These are phyloP conservation scores for Pleoardoris graminearum DNA, from an alignment of 2,329 filamentous ascomycete species.

Conservation along the genomic window DNA sequence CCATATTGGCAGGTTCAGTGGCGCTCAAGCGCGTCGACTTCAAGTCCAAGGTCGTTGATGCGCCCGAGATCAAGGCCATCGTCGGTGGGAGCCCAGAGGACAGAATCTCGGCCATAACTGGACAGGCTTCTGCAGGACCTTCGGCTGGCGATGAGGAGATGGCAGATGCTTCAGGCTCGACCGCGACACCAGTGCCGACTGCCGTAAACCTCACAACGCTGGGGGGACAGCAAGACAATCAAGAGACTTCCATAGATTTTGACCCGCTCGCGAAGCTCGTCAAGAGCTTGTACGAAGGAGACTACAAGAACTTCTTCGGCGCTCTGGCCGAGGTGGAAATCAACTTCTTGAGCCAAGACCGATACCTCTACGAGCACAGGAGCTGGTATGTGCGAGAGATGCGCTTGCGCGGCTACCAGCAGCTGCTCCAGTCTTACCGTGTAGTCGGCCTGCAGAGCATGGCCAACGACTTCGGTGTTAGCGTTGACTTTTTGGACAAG, in stretches of 20 bases:
- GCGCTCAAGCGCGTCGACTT: slow-evolving; percentile 97
- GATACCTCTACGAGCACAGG: slow-evolving; percentile 93
- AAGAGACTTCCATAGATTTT: slow-evolving; percentile 85
- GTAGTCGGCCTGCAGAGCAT: slow-evolving; percentile 97
- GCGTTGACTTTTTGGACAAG: slow-evolving; percentile 94
- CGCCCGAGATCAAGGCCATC: slow-evolving; percentile 96
- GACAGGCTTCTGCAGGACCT: slow-evolving; percentile 78
- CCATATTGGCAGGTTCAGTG: slow-evolving; percentile 90
- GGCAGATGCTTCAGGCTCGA: slow-evolving; percentile 59
- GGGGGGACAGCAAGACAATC: slow-evolving; percentile 71
- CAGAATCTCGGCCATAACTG: slow-evolving; percentile 79
- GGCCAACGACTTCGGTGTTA: slow-evolving; percentile 95
- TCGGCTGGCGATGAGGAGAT: slow-evolving; percentile 76
- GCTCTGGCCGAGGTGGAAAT: slow-evolving; percentile 89
- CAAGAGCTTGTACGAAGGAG: slow-evolving; percentile 86
- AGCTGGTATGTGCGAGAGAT: slow-evolving; percentile 98
- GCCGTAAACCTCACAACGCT: slow-evolving; percentile 88
- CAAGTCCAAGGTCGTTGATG: slow-evolving; percentile 98
- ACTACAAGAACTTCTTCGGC: slow-evolving; percentile 92
- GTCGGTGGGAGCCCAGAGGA: slow-evolving; percentile 81
- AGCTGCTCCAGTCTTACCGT: slow-evolving; percentile 94
- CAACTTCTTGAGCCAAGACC: slow-evolving; percentile 89
- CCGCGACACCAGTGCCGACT: slow-evolving; percentile 60
- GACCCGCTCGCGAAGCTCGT: slow-evolving; percentile 84
- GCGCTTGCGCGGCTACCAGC: slow-evolving; percentile 93